phyloP scores from a whole-genome alignment of 2,329 filamentous ascomycete species.

The Venturia effusa region DNA sequence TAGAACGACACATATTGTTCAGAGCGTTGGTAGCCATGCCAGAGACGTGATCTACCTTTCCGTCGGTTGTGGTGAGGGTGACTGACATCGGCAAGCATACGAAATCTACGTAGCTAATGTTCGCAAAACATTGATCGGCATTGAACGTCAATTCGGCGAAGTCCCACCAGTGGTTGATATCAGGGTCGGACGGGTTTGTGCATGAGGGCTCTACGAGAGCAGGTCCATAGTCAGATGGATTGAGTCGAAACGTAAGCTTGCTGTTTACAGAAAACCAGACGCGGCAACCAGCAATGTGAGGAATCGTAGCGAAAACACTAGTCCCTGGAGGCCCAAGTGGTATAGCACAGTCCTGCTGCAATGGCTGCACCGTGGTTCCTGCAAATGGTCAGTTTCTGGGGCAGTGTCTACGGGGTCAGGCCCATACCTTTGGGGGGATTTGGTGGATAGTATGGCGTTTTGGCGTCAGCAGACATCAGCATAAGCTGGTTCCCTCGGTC shows the following conservation, averaged over 20 bases:
- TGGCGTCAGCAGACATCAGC: conserved; percentile 55
- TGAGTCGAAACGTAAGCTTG: conserved; percentile 57
- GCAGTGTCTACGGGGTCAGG: conserved; percentile 12
- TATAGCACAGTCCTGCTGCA: conserved; percentile 52
- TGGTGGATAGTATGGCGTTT: conserved; percentile 52
- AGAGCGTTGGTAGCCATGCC: conserved; percentile 48
- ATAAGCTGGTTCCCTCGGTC: conserved; percentile 50
- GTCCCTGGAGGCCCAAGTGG: conserved; percentile 50
- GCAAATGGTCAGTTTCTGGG: conserved; percentile 17
- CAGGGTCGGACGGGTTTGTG: conserved; percentile 47
- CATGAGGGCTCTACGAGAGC: conserved; percentile 65
- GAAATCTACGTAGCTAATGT: conserved; percentile 69
- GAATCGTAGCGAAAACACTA: conserved; percentile 51
- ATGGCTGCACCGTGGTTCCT: conserved; percentile 29
- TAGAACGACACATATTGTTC: conserved; percentile 23
- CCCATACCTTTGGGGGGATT: conserved; percentile 36
- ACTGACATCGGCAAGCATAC: conserved; percentile 42
- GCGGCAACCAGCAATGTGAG: conserved; percentile 57
- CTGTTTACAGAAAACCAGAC: conserved; percentile 58
- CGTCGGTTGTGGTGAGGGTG: conserved; percentile 28
- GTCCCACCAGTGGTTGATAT: conserved; percentile 33
- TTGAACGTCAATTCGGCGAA: conserved; percentile 41
- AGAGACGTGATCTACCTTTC: conserved; percentile 33
- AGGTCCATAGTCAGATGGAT: conserved; percentile 58
- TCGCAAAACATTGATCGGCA: conserved; percentile 36